Evolutionary conservation across 495 filamentous ascomycete species (phyloP), one percentile per base, ranked within the genome.

Genomic region (Thermothielavioides terrestris): DNA sequence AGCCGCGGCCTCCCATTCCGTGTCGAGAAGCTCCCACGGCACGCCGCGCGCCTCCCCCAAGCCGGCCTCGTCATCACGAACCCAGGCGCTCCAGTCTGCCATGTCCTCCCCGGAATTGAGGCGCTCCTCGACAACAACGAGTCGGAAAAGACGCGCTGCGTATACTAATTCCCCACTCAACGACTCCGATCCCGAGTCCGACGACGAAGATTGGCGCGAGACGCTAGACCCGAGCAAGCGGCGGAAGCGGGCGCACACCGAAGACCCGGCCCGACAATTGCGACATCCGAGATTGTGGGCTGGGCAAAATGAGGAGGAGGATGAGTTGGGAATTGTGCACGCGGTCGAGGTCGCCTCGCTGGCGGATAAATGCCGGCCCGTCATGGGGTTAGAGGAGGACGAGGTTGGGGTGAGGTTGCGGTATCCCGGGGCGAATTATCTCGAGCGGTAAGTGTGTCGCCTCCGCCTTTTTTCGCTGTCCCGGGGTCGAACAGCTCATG

Each of bases 401-500:
- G 63, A 76, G 49, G 73, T 85, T 22, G 66, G 70, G 28, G 74
- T 86, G 41, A 65, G 74, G 50, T 60, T 90, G 42, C 79, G 85
- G 57, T 90, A 91, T 65, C 87, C 88, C 4, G 85, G 84, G 59
- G 74, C 76, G 49, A 80, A 78, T 20, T 73, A 78, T 50, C 73
- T 74, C 47, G 87, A 90, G 63, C 76, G 73, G 84, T 88, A 79
- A 49, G 85, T 85, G 76, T 51, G 68, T 20, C 42, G 27, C 17
- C 15, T 35, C 21, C 2, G 7, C 5, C 5, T 21, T 42, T 18
- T 9, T 15, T 3, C 4, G 4, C n/a, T n/a, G n/a, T n/a, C n/a
- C n/a, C n/a, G n/a, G n/a, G n/a, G n/a, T n/a, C n/a, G n/a, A n/a
- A n/a, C n/a, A n/a, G n/a, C n/a, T n/a, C n/a, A n/a, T n/a, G n/a